Conservation (phyloP, 1,139 yeast genomes). For the Taiozyma sp. region DNA sequence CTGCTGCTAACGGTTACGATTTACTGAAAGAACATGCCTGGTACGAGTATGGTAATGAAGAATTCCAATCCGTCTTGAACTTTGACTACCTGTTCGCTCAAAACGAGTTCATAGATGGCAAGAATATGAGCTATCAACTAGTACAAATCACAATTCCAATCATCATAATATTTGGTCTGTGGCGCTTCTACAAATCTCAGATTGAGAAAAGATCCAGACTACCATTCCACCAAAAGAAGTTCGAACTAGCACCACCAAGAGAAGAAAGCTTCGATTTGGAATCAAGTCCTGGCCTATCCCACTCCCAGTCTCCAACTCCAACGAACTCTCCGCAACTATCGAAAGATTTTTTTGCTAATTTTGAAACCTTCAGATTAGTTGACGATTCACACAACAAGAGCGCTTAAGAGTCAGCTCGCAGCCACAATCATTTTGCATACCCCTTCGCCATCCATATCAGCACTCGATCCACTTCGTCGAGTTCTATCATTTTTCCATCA, state of each 20-base stretch:
- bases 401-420: neutral
- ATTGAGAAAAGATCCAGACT: neutral
- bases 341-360: neutral
- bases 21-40: slow-evolving; percentile 18
- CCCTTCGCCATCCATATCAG: neutral
- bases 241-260: neutral
- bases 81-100: slow-evolving; percentile 15
- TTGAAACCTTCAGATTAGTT: neutral
- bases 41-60: slow-evolving; percentile 14
- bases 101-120: slow-evolving; percentile 1
- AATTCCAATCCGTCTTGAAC: slow-evolving; percentile 10
- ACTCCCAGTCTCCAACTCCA: slow-evolving; percentile 6
- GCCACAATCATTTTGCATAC: neutral
- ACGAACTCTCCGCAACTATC: slow-evolving; percentile 2
- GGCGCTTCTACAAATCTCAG: neutral
- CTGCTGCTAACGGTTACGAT: slow-evolving; percentile 13
- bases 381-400: neutral
- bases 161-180: neutral
- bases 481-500: neutral
- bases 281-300: slow-evolving; percentile 4
- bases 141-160: neutral
- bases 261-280: slow-evolving; percentile 1
- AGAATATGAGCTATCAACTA: neutral
- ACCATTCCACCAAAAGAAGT: neutral
- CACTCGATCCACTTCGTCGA: neutral